Percentiles rank a stretch among this genome's conserved stretches.
phyloP scores from a whole-genome alignment of 2,329 filamentous ascomycete species.

The Penicillium expansum region DNA sequence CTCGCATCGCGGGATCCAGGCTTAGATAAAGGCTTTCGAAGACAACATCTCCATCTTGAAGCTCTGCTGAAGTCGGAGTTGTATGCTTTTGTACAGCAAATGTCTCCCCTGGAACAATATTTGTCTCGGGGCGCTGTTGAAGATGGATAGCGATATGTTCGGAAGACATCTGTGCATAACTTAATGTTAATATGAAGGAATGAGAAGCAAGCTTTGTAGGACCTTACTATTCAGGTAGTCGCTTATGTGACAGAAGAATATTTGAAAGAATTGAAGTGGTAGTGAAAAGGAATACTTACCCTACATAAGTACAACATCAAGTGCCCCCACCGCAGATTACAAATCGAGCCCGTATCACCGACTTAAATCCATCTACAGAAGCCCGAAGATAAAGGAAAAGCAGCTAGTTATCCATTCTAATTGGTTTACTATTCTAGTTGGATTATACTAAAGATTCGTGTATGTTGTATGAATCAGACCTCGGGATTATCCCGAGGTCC shows the following conservation, averaged over 20 bases:
- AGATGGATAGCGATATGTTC: background rate
- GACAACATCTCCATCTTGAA: background rate
- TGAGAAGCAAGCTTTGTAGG: background rate
- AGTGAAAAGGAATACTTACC: too few species aligned
- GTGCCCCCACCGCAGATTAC: background rate
- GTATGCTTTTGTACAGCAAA: background rate
- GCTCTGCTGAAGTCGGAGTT: background rate
- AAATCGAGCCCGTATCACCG: background rate
- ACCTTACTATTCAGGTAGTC: background rate
- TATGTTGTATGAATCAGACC: background rate
- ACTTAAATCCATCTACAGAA: background rate
- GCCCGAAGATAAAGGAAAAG: background rate
- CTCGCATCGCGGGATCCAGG: background rate
- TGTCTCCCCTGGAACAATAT: background rate
- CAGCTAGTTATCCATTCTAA: background rate
- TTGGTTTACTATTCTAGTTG: background rate
- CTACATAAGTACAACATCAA: too few species aligned
- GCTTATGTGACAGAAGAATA: constrained; percentile 29
- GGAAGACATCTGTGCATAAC: background rate
- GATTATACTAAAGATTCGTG: background rate
- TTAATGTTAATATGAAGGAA: background rate
- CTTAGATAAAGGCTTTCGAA: background rate
- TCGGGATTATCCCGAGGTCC: background rate
- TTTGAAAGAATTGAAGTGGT: background rate
- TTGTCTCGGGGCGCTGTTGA: background rate